Evolutionary conservation across 495 filamentous ascomycete species (phyloP).

Genomic region (Neurospora cerealis): DNA sequence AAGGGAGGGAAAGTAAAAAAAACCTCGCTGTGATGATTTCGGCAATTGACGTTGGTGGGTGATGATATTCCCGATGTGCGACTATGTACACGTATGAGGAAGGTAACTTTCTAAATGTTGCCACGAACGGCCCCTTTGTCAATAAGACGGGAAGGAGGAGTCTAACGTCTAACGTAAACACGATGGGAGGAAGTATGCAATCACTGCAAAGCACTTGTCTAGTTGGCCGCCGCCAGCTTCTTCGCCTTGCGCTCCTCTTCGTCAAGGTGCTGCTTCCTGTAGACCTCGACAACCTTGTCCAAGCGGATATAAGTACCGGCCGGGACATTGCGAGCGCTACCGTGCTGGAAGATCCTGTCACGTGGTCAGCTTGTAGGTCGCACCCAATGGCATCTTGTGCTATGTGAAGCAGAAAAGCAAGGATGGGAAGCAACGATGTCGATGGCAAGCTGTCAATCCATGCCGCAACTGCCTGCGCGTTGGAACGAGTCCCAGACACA

Average conservation of each 20-base stretch:
- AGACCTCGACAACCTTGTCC: slow-evolving; percentile 37
- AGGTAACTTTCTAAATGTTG: slow-evolving; percentile 1
- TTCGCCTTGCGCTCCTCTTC: slow-evolving; percentile 37
- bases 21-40: neutral
- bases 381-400: slow-evolving; percentile 6
- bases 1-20: neutral
- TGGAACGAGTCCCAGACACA: neutral
- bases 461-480: neutral
- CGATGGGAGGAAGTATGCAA: neutral
- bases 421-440: neutral
- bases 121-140: neutral
- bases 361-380: slow-evolving; percentile 16
- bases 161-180: neutral
- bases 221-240: slow-evolving; percentile 26
- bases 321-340: slow-evolving; percentile 34
- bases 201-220: slow-evolving; percentile 4
- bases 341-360: slow-evolving; percentile 33
- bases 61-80: slow-evolving; percentile 8
- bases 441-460: neutral
- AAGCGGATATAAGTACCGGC: slow-evolving; percentile 34
- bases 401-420: neutral
- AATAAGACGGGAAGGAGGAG: neutral
- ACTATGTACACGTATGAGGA: slow-evolving; percentile 16
- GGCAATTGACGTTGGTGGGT: slow-evolving; percentile 1
- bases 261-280: slow-evolving; percentile 32